These are phyloP conservation scores for Botryotinia globosa DNA, from an alignment of 2,329 filamentous ascomycete genomes.

Conservation along the genomic window DNA sequence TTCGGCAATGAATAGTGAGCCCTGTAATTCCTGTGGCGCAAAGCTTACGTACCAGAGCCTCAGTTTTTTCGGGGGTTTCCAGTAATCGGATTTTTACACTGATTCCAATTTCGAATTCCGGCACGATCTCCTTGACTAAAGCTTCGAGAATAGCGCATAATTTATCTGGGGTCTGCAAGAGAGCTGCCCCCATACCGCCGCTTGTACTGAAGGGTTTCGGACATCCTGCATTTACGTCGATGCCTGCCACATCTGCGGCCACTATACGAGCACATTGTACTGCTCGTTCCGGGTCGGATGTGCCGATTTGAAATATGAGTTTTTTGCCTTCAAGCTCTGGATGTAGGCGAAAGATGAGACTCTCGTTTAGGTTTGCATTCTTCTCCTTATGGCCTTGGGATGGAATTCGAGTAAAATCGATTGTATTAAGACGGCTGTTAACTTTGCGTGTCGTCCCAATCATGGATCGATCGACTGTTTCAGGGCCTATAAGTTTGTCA, in stretches of 20 bases:
- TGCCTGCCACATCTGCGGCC: constrained; percentile 83
- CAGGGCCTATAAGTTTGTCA: constrained; percentile 60
- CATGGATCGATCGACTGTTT: constrained; percentile 88
- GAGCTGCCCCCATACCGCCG: constrained; percentile 92
- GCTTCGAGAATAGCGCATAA: constrained; percentile 80
- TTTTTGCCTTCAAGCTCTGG: constrained; percentile 70
- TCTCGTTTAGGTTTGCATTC: constrained; percentile 54
- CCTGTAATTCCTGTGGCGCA: constrained; percentile 87
- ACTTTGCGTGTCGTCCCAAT: constrained; percentile 79
- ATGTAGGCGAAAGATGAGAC: constrained; percentile 80
- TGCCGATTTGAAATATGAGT: constrained; percentile 91
- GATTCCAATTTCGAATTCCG: constrained; percentile 82
- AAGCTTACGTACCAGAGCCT: constrained; percentile 71
- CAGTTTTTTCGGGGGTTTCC: constrained; percentile 71
- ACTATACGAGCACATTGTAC: constrained; percentile 82
- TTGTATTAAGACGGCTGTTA: constrained; percentile 71
- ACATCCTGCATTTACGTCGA: constrained; percentile 97
- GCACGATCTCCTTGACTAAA: constrained; percentile 73
- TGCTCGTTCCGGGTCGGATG: constrained; percentile 75
- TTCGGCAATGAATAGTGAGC: constrained; percentile 92
- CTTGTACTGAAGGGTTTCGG: constrained; percentile 94
- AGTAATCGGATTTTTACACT: constrained; percentile 95
- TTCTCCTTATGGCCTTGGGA: constrained; percentile 65
- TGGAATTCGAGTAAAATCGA: constrained; percentile 79
- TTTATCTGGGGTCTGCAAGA: constrained; percentile 80